Percentiles rank a stretch among this genome's conserved stretches.
These are phyloP conservation scores for Eucalyptus leucophloia DNA, from an alignment of 345 rosid species.

Conservation along the genomic window DNA sequence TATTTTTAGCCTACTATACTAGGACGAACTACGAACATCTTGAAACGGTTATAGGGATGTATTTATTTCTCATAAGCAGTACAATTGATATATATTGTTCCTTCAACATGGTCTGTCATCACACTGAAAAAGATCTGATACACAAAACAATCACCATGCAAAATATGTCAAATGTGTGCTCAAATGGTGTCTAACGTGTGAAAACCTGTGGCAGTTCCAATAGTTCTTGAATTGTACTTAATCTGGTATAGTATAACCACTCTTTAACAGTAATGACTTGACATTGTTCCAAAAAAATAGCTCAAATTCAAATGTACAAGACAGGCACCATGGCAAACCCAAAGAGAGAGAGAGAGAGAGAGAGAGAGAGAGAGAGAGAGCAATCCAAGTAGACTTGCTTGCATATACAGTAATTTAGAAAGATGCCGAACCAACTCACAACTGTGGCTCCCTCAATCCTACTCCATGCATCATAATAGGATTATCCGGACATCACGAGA, in stretches of 20 bases:
- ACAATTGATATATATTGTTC: neutral
- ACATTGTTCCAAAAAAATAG: neutral
- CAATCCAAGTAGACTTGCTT: neutral
- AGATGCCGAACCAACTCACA: neutral
- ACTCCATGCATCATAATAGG: neutral
- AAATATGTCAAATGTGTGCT: neutral
- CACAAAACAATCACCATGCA: neutral
- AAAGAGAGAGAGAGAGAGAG: neutral
- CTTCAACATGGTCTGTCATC: neutral
- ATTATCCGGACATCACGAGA: neutral
- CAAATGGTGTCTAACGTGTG: neutral
- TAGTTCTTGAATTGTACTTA: neutral
- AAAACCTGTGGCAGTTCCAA: neutral
- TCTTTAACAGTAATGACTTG: neutral
- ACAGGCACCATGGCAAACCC: neutral
- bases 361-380: neutral
- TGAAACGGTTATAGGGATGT: neutral
- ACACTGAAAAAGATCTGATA: neutral
- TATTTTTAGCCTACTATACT: neutral
- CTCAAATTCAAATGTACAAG: neutral
- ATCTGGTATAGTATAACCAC: neutral
- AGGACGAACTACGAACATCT: neutral
- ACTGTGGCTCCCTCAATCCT: neutral
- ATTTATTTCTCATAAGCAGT: neutral
- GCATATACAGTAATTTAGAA: neutral